phyloP scores from a whole-genome alignment of 495 filamentous ascomycete genomes.

The Ascobolus immersus region DNA sequence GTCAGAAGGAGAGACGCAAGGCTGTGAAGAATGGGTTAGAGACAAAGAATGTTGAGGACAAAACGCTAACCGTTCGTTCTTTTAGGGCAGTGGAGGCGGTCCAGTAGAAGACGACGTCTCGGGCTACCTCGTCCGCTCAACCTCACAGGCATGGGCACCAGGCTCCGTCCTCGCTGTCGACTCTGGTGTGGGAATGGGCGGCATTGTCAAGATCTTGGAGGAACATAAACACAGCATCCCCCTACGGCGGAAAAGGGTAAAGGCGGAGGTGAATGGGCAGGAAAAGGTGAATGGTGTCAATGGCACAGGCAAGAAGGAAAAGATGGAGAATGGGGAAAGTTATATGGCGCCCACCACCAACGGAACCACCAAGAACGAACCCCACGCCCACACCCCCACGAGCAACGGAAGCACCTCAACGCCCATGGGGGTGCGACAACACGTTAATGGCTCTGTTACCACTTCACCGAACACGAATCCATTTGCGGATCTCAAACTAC shows the following conservation, averaged over 20 bases:
- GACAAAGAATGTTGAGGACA: no score
- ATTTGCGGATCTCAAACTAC: constrained; percentile 49
- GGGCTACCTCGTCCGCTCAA: constrained; percentile 63
- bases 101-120: constrained; percentile 75
- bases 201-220: constrained; percentile 50
- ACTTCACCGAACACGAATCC: constrained; percentile 22
- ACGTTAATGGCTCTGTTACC: no score
- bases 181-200: constrained; percentile 67
- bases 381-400: not conserved
- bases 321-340: no score
- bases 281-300: constrained; percentile 7
- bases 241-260: constrained; percentile 5
- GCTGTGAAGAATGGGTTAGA: no score
- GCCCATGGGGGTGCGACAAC: no score
- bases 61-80: no score
- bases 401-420: constrained; percentile 4
- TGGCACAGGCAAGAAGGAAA: no score
- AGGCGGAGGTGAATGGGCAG: constrained; percentile 8
- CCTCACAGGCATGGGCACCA: constrained; percentile 47
- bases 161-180: constrained; percentile 72
- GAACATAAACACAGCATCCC: constrained; percentile 16
- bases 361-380: constrained; percentile 3
- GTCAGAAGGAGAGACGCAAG: no score
- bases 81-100: constrained; percentile 83
- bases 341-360: not conserved